These are phyloP conservation scores for Stellera chamaejasme DNA, from an alignment of 345 rosid genomes.

Conservation along the genomic window DNA sequence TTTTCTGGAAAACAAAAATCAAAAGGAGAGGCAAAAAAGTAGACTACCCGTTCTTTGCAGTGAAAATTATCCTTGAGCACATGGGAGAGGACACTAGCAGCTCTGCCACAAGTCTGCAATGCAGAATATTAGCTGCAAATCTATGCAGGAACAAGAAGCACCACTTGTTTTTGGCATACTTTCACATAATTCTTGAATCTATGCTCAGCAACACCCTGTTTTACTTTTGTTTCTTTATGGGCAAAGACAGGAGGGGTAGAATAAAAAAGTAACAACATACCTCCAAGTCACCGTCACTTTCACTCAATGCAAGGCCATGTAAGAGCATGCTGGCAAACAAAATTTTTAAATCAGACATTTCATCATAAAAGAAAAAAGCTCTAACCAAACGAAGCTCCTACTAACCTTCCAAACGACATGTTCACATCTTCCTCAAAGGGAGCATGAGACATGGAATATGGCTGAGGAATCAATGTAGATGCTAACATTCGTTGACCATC, in stretches of 20 bases:
- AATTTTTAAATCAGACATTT: background rate
- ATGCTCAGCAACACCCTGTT: too few species aligned
- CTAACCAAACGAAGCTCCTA: background rate
- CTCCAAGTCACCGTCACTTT: constrained; percentile 85
- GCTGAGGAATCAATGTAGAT: constrained; percentile 83
- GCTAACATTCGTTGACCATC: constrained; percentile 85
- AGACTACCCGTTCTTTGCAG: constrained; percentile 76
- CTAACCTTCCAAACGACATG: constrained; percentile 90
- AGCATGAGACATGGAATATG: constrained; percentile 40
- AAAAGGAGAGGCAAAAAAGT: background rate
- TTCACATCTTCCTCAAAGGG: constrained; percentile 72
- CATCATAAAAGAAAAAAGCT: too few species aligned
- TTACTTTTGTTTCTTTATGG: too few species aligned
- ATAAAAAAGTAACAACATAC: constrained; percentile 24
- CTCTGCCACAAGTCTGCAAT: constrained; percentile 76
- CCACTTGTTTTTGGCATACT: background rate
- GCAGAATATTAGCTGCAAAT: constrained; percentile 15
- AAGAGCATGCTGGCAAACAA: constrained; percentile 65
- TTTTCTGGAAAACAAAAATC: background rate
- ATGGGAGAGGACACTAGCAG: constrained; percentile 87
- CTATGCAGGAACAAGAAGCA: constrained; percentile 8
- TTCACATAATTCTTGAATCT: background rate
- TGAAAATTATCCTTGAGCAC: constrained; percentile 55
- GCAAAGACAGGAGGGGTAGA: too few species aligned
- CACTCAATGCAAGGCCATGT: constrained; percentile 69